Conservation (phyloP, 768 basidiomycete species). For the Calocera viscosa region DNA sequence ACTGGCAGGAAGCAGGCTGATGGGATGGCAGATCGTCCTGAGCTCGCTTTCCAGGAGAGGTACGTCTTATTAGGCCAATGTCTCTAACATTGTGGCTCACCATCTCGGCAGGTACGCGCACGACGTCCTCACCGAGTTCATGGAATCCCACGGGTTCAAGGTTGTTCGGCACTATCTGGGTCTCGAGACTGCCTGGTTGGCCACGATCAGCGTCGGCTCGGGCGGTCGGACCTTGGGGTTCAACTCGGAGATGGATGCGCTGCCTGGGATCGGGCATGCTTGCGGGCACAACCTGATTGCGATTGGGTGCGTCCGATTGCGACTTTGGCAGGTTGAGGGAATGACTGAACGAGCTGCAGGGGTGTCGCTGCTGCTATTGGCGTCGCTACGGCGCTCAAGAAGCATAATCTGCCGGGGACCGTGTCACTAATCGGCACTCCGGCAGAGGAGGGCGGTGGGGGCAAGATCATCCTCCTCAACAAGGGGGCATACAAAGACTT, state of each 20-base stretch:
- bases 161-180: not conserved
- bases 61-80: constrained; percentile 10
- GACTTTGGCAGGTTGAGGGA: constrained; percentile 17
- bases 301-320: constrained; percentile 21
- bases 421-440: constrained; percentile 17
- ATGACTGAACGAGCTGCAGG: not conserved
- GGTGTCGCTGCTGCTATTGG: constrained; percentile 3
- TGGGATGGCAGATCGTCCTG: constrained; percentile 18
- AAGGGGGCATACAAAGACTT: constrained; percentile 63
- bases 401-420: constrained; percentile 18
- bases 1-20: constrained; percentile 6
- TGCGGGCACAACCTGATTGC: constrained; percentile 14
- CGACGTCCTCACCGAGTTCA: not conserved
- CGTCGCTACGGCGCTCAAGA: constrained; percentile 12
- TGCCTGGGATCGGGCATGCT: constrained; percentile 46
- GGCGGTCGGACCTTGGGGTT: not conserved
- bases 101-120: not conserved
- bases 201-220: not conserved
- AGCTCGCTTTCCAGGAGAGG: constrained; percentile 17
- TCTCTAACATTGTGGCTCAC: not conserved
- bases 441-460: constrained; percentile 72
- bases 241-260: constrained; percentile 34
- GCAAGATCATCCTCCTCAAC: constrained; percentile 58
- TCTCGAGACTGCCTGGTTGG: not conserved
- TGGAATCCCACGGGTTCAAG: not conserved